phyloP scores from a whole-genome alignment of 2,329 filamentous ascomycete species.

The Kalmusia sp. region DNA sequence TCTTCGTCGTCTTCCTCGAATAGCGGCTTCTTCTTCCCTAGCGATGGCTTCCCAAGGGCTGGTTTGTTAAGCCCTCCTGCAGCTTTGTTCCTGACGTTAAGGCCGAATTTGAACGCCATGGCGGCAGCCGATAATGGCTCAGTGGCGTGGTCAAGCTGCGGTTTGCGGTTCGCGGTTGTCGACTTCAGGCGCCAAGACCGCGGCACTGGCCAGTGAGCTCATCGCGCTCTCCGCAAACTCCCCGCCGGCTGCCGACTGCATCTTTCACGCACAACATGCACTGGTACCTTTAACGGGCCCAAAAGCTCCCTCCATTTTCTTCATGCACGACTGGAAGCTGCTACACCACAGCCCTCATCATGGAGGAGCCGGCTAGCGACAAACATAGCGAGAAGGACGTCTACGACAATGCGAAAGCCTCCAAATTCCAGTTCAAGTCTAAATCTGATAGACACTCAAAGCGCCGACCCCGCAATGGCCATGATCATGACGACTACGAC shows the following conservation, averaged over 20 bases:
- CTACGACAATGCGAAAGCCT: conserved; percentile 35
- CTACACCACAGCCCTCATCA: conserved; percentile 23
- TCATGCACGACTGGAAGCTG: conserved; percentile 25
- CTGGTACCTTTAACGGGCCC: too few species aligned
- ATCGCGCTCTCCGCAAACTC: conserved; percentile 30
- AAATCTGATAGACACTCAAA: conserved; percentile 28
- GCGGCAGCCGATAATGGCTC: conserved; percentile 14
- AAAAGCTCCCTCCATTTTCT: background rate
- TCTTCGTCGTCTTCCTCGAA: conserved; percentile 67
- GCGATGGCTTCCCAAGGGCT: conserved; percentile 22
- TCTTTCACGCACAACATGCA: conserved; percentile 1
- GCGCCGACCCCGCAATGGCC: conserved; percentile 18
- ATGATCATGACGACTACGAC: conserved; percentile 12
- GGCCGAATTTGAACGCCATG: conserved; percentile 61
- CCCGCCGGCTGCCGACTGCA: conserved; percentile 21
- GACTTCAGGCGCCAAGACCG: conserved; percentile 27
- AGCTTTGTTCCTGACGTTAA: conserved; percentile 67
- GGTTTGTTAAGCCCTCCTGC: conserved; percentile 22
- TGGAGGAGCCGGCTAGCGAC: conserved; percentile 38
- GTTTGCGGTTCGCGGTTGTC: conserved; percentile 3
- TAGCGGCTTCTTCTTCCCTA: conserved; percentile 38
- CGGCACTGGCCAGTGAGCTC: conserved; percentile 34
- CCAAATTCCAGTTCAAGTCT: conserved; percentile 51
- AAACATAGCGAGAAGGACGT: conserved; percentile 19
- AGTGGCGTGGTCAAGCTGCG: background rate